phyloP scores from a whole-genome alignment of 257 asterid species.

The Buddleja alternifolia region DNA sequence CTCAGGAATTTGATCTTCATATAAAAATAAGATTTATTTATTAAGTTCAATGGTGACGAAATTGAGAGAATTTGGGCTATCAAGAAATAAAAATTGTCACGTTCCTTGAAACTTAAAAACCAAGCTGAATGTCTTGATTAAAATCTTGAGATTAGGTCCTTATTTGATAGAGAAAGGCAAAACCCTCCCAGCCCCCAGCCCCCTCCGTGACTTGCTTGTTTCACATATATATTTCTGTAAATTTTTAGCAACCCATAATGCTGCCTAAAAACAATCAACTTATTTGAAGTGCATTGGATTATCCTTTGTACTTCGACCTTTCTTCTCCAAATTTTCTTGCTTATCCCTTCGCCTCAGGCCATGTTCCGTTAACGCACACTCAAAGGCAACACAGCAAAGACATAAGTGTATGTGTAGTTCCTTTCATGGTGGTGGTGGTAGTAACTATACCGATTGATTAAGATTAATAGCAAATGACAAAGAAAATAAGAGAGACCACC shows the following conservation, averaged over 20 bases:
- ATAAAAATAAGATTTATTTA: not conserved
- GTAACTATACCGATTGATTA: no score
- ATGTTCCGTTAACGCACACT: no score
- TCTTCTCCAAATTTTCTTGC: no score
- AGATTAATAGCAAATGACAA: no score
- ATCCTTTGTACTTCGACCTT: not conserved
- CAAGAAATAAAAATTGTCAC: not conserved
- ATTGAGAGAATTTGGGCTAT: not conserved
- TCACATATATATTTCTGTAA: not conserved
- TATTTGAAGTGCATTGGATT: not conserved
- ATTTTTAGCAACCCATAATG: not conserved
- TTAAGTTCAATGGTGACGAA: not conserved
- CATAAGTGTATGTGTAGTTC: no score
- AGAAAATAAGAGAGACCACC: not conserved
- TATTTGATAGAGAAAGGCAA: not conserved
- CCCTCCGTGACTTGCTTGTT: not conserved
- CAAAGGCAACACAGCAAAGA: no score
- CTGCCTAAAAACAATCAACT: slow-evolving; percentile 23
- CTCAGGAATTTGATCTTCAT: not conserved
- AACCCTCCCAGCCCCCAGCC: not conserved
- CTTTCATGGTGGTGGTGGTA: no score
- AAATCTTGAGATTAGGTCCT: not conserved
- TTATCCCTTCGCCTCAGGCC: no score
- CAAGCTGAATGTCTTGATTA: not conserved
- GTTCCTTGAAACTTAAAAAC: not conserved